Conservation (phyloP, 495 filamentous ascomycete species). For the Aspergillus cavernicola region DNA sequence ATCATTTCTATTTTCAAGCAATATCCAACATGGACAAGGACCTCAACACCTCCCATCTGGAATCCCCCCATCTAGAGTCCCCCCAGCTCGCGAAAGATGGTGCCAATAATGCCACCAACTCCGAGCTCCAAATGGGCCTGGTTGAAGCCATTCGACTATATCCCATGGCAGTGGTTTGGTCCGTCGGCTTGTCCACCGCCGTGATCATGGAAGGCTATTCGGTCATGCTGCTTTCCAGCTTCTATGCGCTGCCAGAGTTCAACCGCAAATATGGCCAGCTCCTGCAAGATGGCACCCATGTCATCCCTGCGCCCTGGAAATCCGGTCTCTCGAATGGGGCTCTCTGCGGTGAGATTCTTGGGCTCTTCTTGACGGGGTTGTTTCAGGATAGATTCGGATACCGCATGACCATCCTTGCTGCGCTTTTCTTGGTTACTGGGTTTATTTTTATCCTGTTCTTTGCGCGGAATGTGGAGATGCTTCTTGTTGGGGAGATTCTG, state of each 20-base stretch:
- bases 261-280: not conserved
- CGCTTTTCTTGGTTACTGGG: conserved; percentile 55
- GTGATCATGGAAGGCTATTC: conserved; percentile 43
- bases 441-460: conserved; percentile 77
- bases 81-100: too few relatives aligned
- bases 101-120: too few relatives aligned
- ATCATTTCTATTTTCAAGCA: too few relatives aligned
- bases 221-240: too few relatives aligned
- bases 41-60: too few relatives aligned
- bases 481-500: conserved; percentile 70
- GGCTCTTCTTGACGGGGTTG: conserved; percentile 70
- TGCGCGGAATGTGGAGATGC: conserved; percentile 59
- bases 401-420: conserved; percentile 64
- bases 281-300: conserved; percentile 51
- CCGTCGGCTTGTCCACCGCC: too few relatives aligned
- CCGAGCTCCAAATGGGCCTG: too few relatives aligned
- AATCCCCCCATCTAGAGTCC: too few relatives aligned
- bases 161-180: too few relatives aligned
- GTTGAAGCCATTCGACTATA: too few relatives aligned
- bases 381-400: conserved; percentile 76
- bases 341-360: conserved; percentile 65
- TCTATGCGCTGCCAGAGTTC: too few relatives aligned
- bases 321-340: conserved; percentile 67
- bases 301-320: conserved; percentile 70
- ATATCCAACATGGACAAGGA: too few relatives aligned